phyloP scores from a whole-genome alignment of 1,284 basidiomycete species.

The Ceraceosorus guamensis region DNA sequence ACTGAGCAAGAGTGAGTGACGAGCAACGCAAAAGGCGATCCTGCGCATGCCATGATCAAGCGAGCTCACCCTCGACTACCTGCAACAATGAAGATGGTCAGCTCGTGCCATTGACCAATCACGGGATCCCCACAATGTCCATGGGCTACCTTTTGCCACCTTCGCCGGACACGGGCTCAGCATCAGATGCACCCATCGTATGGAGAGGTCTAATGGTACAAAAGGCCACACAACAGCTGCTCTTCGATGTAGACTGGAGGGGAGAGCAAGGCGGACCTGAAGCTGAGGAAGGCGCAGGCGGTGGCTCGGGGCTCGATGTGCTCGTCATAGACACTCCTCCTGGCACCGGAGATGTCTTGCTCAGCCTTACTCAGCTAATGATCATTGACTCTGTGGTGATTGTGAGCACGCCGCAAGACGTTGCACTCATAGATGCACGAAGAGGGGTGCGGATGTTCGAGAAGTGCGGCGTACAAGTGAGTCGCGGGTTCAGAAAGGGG shows the following conservation, averaged over 20 bases:
- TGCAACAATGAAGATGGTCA: no score
- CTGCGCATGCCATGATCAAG: not conserved
- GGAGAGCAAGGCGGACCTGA: slow-evolving; percentile 12
- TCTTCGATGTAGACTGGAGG: slow-evolving; percentile 93
- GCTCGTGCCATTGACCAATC: slow-evolving; percentile 75
- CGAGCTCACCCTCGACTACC: no score
- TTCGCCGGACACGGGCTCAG: slow-evolving; percentile 13
- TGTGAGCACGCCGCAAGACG: slow-evolving; percentile 91
- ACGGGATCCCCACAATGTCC: slow-evolving; percentile 89
- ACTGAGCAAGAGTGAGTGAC: slow-evolving; percentile 55
- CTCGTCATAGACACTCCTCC: slow-evolving; percentile 95
- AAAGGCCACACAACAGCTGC: slow-evolving; percentile 90
- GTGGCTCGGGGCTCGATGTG: slow-evolving; percentile 60
- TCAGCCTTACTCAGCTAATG: slow-evolving; percentile 86
- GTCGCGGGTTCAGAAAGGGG: no score
- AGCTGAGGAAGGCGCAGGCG: not conserved
- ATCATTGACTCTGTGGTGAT: slow-evolving; percentile 39
- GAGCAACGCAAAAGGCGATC: not conserved
- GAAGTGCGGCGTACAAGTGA: slow-evolving; percentile 78
- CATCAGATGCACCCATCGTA: slow-evolving; percentile 56
- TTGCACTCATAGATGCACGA: slow-evolving; percentile 81
- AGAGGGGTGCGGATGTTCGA: slow-evolving; percentile 90
- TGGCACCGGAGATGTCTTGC: slow-evolving; percentile 89
- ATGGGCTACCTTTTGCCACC: slow-evolving; percentile 69
- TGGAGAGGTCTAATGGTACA: slow-evolving; percentile 99